Evolutionary conservation across 805 yeast species (phyloP).

Genomic region (Lipomyces chichibuensis): DNA sequence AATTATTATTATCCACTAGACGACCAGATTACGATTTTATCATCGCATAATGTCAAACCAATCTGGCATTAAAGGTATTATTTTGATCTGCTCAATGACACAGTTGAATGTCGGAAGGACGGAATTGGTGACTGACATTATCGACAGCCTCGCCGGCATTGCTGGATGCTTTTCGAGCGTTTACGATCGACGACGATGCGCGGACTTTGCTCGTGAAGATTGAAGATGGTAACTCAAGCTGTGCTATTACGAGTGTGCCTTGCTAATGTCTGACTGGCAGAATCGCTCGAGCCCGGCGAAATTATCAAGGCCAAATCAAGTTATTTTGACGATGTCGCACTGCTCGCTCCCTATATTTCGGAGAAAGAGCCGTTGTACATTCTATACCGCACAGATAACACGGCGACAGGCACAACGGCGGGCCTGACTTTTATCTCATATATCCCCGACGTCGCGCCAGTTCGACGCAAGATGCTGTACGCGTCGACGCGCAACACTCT

Average conservation of each 20-base stretch:
- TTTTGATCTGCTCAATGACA: slow-evolving; percentile 3
- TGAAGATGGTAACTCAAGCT: slow-evolving; percentile 39
- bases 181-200: slow-evolving; percentile 42
- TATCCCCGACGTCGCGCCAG: slow-evolving; percentile 84
- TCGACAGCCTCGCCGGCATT: slow-evolving; percentile 50
- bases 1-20: too few relatives aligned
- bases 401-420: slow-evolving; percentile 20
- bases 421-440: slow-evolving; percentile 69
- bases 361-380: slow-evolving; percentile 56
- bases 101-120: too few relatives aligned
- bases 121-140: slow-evolving; percentile 6
- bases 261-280: neutral
- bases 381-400: slow-evolving; percentile 43
- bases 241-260: too few relatives aligned
- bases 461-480: slow-evolving; percentile 86
- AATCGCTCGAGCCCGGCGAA: slow-evolving; percentile 44
- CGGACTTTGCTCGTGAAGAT: slow-evolving; percentile 50
- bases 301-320: slow-evolving; percentile 42
- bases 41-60: slow-evolving; percentile 60
- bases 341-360: slow-evolving; percentile 43
- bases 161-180: slow-evolving; percentile 51
- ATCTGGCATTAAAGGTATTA: slow-evolving; percentile 58
- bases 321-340: slow-evolving; percentile 46
- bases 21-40: neutral
- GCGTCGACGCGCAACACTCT: slow-evolving; percentile 86